A percentile compares a stretch with the other conserved stretches of the same genome.
These are phyloP conservation scores for Penicillium sp. DNA, from an alignment of 2,329 filamentous ascomycete species.

Conservation along the genomic window DNA sequence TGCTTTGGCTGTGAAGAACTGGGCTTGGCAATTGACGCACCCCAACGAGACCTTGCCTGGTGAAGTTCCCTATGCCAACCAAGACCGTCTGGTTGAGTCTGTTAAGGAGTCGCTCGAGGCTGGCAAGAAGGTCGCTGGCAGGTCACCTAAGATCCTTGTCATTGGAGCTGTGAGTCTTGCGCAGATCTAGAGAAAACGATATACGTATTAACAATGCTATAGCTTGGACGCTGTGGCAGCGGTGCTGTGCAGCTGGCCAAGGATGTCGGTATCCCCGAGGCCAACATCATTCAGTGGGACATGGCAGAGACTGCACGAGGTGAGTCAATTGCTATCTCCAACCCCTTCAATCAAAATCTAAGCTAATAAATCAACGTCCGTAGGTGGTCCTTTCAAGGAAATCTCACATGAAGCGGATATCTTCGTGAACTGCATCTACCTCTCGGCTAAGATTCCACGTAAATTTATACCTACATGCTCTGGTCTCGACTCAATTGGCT, in stretches of 20 bases:
- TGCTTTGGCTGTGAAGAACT: constrained; percentile 67
- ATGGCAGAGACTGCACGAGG: constrained; percentile 67
- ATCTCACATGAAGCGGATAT: constrained; percentile 61
- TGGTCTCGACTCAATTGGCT: neutral
- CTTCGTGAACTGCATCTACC: constrained; percentile 85
- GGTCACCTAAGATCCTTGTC: constrained; percentile 65
- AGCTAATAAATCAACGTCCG: constrained; percentile 17
- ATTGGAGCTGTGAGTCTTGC: constrained; percentile 57
- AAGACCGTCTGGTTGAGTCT: constrained; percentile 61
- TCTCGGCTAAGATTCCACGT: constrained; percentile 63
- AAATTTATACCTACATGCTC: neutral
- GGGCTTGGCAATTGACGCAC: constrained; percentile 72
- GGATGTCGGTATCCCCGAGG: constrained; percentile 61
- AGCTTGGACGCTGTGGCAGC: constrained; percentile 60
- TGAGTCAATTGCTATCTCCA: constrained; percentile 5
- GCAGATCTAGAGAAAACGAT: neutral
- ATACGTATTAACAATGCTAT: constrained; percentile 9
- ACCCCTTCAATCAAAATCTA: neutral
- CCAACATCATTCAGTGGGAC: constrained; percentile 66
- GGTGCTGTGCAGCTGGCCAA: constrained; percentile 74
- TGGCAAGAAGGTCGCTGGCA: constrained; percentile 59
- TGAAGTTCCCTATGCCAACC: constrained; percentile 54
- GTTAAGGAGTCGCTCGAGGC: constrained; percentile 62
- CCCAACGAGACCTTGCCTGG: constrained; percentile 58
- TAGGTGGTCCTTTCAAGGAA: constrained; percentile 64